Evolutionary conservation across 2,329 filamentous ascomycete species (phyloP).

Genomic region (Dothideomycetes sp.): DNA sequence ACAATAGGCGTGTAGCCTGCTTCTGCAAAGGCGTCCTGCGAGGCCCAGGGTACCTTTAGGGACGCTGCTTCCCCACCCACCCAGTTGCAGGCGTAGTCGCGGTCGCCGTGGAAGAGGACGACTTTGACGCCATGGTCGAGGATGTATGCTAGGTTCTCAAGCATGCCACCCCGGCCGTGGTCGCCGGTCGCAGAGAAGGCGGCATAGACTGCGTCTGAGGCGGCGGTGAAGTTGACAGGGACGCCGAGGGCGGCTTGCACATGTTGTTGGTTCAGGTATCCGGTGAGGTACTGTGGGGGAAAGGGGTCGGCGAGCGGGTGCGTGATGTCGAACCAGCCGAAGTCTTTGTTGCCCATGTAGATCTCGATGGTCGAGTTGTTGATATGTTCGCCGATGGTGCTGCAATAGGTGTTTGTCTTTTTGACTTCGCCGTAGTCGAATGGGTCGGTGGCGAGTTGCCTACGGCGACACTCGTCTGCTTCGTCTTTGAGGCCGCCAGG

Average conservation of each 20-base stretch:
- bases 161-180: conserved; percentile 25
- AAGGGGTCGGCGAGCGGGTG: conserved; percentile 25
- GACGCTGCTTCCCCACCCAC: conserved; percentile 43
- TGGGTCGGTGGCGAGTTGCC: conserved; percentile 39
- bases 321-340: conserved; percentile 48
- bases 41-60: conserved; percentile 36
- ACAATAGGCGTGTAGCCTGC: conserved; percentile 35
- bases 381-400: conserved; percentile 25
- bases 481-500: conserved; percentile 43
- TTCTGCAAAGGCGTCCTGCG: conserved; percentile 31
- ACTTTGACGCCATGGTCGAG: conserved; percentile 40
- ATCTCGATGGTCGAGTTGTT: conserved; percentile 33
- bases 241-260: conserved; percentile 49
- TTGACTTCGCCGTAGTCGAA: conserved; percentile 31
- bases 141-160: conserved; percentile 29
- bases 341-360: conserved; percentile 30
- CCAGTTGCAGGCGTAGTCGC: conserved; percentile 49
- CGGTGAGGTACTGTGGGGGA: conserved; percentile 37
- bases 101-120: conserved; percentile 59
- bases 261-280: conserved; percentile 46
- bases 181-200: conserved; percentile 31
- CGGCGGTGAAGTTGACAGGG: conserved; percentile 25
- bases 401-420: conserved; percentile 19
- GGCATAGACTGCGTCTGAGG: conserved; percentile 29
- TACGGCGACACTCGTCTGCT: conserved; percentile 39